A percentile compares a stretch with the other conserved stretches of the same genome.
Conservation (phyloP, 768 basidiomycete species). For the Rhizopogon rudus region DNA sequence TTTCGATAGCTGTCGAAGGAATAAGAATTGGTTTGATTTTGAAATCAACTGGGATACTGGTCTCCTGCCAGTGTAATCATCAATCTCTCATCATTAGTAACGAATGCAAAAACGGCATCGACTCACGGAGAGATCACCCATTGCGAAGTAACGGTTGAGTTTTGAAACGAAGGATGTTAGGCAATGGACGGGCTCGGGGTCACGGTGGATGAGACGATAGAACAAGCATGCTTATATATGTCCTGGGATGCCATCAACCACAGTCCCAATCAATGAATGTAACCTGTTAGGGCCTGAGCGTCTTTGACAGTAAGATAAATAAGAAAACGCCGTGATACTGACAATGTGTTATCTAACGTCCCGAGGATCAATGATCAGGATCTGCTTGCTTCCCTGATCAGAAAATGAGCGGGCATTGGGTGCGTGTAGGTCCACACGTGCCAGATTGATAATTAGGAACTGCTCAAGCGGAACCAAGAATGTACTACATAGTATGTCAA, state of each 20-base stretch:
- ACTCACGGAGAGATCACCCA: not conserved
- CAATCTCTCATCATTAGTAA: too few relatives aligned
- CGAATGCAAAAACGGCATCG: not conserved
- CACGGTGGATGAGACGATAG: not conserved
- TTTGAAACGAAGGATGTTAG: not conserved
- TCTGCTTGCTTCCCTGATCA: too few relatives aligned
- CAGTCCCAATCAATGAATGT: not conserved
- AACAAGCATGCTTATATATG: not conserved
- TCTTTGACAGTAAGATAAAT: not conserved
- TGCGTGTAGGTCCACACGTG: too few relatives aligned
- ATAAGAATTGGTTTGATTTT: not conserved
- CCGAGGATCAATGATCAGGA: too few relatives aligned
- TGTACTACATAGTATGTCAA: too few relatives aligned
- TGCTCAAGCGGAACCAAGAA: too few relatives aligned
- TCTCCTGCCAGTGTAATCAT: not conserved
- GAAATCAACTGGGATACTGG: not conserved
- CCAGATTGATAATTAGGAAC: too few relatives aligned
- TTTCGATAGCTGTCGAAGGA: not conserved
- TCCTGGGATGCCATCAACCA: not conserved
- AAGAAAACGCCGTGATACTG: too few relatives aligned
- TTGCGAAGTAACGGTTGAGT: not conserved
- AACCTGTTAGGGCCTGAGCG: not conserved
- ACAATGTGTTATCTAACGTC: not conserved
- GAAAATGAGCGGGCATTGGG: too few relatives aligned
- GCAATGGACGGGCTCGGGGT: not conserved